Conservation (phyloP, 2,329 filamentous ascomycete species). For the Aspergillus sp. region DNA sequence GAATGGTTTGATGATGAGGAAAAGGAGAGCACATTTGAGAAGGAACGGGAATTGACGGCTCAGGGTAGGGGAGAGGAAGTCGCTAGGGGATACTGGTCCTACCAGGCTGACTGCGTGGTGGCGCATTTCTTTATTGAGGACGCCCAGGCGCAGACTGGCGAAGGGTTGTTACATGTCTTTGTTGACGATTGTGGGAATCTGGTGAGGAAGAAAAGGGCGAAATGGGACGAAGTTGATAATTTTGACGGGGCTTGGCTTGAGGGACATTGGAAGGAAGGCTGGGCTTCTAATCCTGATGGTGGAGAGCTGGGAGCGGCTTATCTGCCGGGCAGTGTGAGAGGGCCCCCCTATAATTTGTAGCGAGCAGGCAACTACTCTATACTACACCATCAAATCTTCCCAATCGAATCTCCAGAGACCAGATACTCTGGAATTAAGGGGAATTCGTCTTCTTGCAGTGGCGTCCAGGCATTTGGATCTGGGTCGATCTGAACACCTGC, state of each 20-base stretch:
- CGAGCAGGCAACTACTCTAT: too few relatives aligned
- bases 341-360: constrained; percentile 5
- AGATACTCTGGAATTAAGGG: too few relatives aligned
- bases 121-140: neutral
- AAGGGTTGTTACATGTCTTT: constrained; percentile 1
- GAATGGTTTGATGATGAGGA: neutral
- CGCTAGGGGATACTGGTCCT: neutral
- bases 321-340: constrained; percentile 1
- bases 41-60: neutral
- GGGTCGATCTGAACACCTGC: too few relatives aligned
- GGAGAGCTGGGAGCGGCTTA: constrained; percentile 2
- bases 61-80: constrained; percentile 1
- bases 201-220: neutral
- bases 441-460: too few relatives aligned
- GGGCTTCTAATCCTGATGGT: neutral
- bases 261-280: constrained; percentile 1
- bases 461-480: too few relatives aligned
- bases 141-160: neutral
- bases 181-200: constrained; percentile 5
- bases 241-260: constrained; percentile 3
- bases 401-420: too few relatives aligned
- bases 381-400: too few relatives aligned
- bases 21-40: neutral
- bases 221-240: neutral
- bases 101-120: constrained; percentile 2